Evolutionary conservation across 2,329 filamentous ascomycete genomes (phyloP).

Genomic region (Aspergillus sp.): DNA sequence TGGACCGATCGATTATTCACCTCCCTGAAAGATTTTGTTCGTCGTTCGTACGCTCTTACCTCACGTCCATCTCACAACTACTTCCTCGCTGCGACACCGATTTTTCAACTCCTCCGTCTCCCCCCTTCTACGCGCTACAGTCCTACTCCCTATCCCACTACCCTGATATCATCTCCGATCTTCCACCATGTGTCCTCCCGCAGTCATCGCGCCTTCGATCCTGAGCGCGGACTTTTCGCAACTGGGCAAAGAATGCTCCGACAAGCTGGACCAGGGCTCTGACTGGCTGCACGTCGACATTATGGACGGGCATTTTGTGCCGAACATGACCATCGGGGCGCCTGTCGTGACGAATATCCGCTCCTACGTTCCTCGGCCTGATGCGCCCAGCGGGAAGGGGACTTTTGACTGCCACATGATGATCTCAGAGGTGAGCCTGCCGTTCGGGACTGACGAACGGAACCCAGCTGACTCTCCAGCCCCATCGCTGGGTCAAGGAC

Average conservation of each 20-base stretch:
- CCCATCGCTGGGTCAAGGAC: constrained; percentile 95
- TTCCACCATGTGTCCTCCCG: constrained; percentile 66
- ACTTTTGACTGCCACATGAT: constrained; percentile 99
- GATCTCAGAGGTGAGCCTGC: constrained; percentile 75
- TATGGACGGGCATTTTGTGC: constrained; percentile 98
- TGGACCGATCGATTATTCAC: no score
- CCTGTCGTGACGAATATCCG: constrained; percentile 93
- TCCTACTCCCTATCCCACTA: constrained; percentile 1
- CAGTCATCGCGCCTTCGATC: constrained; percentile 97
- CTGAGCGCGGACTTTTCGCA: constrained; percentile 91
- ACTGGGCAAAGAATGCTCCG: constrained; percentile 74
- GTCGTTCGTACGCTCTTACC: background rate
- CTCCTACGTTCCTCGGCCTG: constrained; percentile 68
- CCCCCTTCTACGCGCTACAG: constrained; percentile 3
- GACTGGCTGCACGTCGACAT: constrained; percentile 96
- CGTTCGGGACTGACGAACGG: background rate
- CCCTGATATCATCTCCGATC: background rate
- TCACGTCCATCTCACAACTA: no score
- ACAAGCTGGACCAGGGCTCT: constrained; percentile 75
- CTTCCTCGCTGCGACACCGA: no score
- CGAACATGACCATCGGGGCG: constrained; percentile 94
- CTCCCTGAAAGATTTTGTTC: constrained; percentile 3
- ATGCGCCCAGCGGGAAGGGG: constrained; percentile 61
- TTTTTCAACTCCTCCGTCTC: constrained; percentile 1
- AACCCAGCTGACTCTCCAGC: constrained; percentile 44